Evolutionary conservation across 805 yeast genomes (phyloP).

Genomic region (Metschnikowia chrysomelidarum): DNA sequence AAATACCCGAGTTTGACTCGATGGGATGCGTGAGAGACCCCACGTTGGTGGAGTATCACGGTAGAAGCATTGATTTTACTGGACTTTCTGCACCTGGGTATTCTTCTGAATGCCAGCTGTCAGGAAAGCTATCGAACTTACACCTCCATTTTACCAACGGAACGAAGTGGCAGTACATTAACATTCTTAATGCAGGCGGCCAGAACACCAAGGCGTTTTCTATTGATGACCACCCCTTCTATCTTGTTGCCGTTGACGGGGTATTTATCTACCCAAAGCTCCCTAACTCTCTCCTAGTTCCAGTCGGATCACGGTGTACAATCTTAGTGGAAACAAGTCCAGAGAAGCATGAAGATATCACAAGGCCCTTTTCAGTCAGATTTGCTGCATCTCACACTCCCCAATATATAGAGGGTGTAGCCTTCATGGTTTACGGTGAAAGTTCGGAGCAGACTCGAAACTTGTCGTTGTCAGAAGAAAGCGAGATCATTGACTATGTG

Average conservation of each 20-base stretch:
- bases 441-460: not conserved
- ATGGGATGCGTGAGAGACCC: conserved; percentile 24
- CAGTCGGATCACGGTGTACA: conserved; percentile 33
- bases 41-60: conserved; percentile 14
- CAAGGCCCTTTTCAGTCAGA: conserved; percentile 25
- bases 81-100: conserved; percentile 27
- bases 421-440: conserved; percentile 24
- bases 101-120: conserved; percentile 22
- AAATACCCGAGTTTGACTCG: conserved; percentile 18
- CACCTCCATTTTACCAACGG: conserved; percentile 23
- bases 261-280: conserved; percentile 24
- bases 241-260: conserved; percentile 34
- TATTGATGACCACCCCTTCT: conserved; percentile 31
- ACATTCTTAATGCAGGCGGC: conserved; percentile 33
- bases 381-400: conserved; percentile 28
- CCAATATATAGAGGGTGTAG: conserved; percentile 29
- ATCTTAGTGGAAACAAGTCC: conserved; percentile 24
- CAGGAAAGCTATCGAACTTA: conserved; percentile 18
- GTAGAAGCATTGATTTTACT: conserved; percentile 16
- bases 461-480: not conserved
- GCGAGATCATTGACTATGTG: not conserved
- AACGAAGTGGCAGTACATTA: conserved; percentile 25
- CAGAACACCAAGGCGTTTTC: conserved; percentile 32
- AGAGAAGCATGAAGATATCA: conserved; percentile 16
- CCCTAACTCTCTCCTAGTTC: conserved; percentile 27